Conservation (phyloP, 305 asterid genomes). For the Andrographis paniculata region DNA sequence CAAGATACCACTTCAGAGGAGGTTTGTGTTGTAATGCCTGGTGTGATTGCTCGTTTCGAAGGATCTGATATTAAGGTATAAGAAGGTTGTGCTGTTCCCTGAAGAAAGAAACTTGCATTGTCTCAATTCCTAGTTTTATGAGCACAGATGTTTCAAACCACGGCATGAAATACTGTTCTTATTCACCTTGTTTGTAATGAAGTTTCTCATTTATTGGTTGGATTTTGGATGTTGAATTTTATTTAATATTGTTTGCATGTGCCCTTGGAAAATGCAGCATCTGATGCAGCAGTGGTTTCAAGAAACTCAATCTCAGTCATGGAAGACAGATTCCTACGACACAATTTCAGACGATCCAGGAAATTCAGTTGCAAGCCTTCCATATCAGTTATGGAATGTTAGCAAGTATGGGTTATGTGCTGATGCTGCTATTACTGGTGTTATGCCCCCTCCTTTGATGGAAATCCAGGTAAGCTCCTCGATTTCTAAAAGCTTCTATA, state of each 20-base stretch:
- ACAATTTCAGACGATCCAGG: slow-evolving; percentile 23
- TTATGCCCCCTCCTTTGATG: slow-evolving; percentile 97
- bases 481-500: no score
- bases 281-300: slow-evolving; percentile 58
- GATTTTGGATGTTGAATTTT: no score
- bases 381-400: slow-evolving; percentile 87
- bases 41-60: slow-evolving; percentile 75
- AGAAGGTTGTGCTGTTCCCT: slow-evolving; percentile 1
- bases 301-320: slow-evolving; percentile 37
- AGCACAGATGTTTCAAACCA: slow-evolving; percentile 6
- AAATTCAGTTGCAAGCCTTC: slow-evolving; percentile 40
- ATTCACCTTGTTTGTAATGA: not conserved
- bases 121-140: slow-evolving; percentile 6
- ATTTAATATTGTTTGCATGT: slow-evolving; percentile 6
- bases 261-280: slow-evolving; percentile 37
- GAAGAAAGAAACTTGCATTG: not conserved
- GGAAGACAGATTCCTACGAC: slow-evolving; percentile 39
- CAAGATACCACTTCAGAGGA: slow-evolving; percentile 62
- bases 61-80: slow-evolving; percentile 87
- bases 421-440: slow-evolving; percentile 93
- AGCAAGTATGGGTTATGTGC: slow-evolving; percentile 77
- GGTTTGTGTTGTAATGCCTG: slow-evolving; percentile 79
- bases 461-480: slow-evolving; percentile 90
- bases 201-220: not conserved
- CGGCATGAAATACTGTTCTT: not conserved